These are phyloP conservation scores for Xylaria sp. DNA, from an alignment of 2,329 filamentous ascomycete genomes.

Conservation along the genomic window DNA sequence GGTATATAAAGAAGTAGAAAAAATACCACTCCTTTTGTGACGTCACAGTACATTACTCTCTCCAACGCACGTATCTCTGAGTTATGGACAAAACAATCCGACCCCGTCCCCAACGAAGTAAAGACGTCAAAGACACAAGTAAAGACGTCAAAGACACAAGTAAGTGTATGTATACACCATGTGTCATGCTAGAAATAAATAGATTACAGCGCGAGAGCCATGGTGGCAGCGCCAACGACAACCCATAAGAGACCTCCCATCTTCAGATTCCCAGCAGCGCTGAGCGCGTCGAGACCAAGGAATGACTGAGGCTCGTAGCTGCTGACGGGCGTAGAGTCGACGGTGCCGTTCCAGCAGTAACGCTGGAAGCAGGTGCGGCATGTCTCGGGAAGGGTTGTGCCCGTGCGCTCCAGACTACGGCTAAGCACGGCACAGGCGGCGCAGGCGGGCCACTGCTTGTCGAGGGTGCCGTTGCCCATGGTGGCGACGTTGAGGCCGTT, in stretches of 20 bases:
- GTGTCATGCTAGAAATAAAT: background rate
- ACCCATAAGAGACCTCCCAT: conserved; percentile 16
- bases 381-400: conserved; percentile 72
- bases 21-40: background rate
- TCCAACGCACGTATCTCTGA: background rate
- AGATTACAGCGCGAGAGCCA: conserved; percentile 24
- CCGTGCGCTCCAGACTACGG: conserved; percentile 77
- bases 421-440: conserved; percentile 88
- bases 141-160: conserved; percentile 8
- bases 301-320: conserved; percentile 55
- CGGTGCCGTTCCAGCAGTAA: conserved; percentile 95
- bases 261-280: conserved; percentile 16
- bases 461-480: conserved; percentile 80
- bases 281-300: conserved; percentile 32
- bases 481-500: conserved; percentile 90
- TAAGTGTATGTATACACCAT: background rate
- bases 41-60: background rate
- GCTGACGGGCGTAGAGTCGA: conserved; percentile 44
- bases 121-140: conserved; percentile 11
- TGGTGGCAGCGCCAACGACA: conserved; percentile 7
- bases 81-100: background rate
- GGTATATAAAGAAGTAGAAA: conserved; percentile 6
- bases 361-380: conserved; percentile 80
- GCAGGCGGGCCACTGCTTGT: conserved; percentile 81
- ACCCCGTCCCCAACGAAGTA: background rate